Percentiles rank a stretch among this genome's conserved stretches.
Evolutionary conservation across 352 stramenopile genomes (phyloP).

Genomic region (Phytophthora ramorum): DNA sequence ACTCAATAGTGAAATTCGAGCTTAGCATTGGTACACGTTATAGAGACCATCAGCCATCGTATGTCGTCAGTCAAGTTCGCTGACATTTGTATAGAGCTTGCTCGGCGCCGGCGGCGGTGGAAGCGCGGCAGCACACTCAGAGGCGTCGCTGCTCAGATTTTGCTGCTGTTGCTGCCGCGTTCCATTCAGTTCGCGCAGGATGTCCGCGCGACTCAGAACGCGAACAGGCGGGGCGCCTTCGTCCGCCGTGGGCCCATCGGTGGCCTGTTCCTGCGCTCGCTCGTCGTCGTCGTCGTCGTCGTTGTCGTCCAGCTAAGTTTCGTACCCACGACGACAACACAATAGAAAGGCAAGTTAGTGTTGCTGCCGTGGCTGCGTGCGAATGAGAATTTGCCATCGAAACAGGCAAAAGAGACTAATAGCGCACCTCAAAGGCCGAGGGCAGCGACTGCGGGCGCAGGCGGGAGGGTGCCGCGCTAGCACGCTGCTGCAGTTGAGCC

Average conservation of each 20-base stretch:
- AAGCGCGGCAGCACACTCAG: background rate
- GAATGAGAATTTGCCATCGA: slow-evolving; percentile 13
- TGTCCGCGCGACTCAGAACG: slow-evolving; percentile 61
- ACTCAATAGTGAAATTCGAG: background rate
- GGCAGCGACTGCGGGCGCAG: slow-evolving; percentile 59
- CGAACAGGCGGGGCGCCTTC: slow-evolving; percentile 32
- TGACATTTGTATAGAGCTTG: slow-evolving; percentile 44
- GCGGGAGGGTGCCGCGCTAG: slow-evolving; percentile 47
- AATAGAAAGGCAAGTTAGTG: slow-evolving; percentile 13
- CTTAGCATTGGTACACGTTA: background rate
- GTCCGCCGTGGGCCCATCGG: slow-evolving; percentile 1
- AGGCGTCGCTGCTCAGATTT: background rate
- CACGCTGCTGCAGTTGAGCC: slow-evolving; percentile 66
- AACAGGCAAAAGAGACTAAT: background rate
- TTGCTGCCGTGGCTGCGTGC: background rate
- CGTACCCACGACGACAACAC: slow-evolving; percentile 31
- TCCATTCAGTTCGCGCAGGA: slow-evolving; percentile 49
- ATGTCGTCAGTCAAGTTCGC: slow-evolving; percentile 48
- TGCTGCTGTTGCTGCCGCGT: slow-evolving; percentile 4
- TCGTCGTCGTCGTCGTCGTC: slow-evolving; percentile 29
- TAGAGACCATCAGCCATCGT: slow-evolving; percentile 17
- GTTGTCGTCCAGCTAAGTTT: slow-evolving; percentile 26
- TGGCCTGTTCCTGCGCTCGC: slow-evolving; percentile 1
- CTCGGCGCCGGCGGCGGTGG: background rate
- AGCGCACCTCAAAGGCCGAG: slow-evolving; percentile 45